These are phyloP conservation scores for Pistacia vera DNA, from an alignment of 345 rosid species.

Conservation along the genomic window DNA sequence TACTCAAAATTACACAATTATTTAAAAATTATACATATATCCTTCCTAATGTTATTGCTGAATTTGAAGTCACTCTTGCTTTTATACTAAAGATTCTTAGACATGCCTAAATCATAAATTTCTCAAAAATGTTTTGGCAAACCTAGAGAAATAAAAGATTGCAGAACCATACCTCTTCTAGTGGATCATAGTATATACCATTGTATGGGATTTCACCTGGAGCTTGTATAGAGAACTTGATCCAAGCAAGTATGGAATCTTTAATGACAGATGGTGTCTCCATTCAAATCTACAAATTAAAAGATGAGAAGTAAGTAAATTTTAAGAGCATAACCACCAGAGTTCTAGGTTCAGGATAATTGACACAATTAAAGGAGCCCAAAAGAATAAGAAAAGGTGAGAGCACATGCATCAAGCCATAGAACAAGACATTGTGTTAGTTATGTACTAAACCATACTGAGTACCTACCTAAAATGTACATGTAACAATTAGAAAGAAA, in stretches of 20 bases:
- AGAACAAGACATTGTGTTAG: not conserved
- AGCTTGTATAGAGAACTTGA: constrained; percentile 90
- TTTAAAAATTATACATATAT: constrained; percentile 14
- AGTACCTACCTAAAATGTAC: not conserved
- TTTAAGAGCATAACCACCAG: not conserved
- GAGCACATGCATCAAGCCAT: not conserved
- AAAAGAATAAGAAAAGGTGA: not conserved
- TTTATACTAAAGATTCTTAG: not conserved
- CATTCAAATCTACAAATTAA: constrained; percentile 78
- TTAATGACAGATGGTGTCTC: constrained; percentile 92
- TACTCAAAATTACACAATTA: not conserved
- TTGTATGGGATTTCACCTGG: constrained; percentile 93
- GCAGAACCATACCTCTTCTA: constrained; percentile 65
- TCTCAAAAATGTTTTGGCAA: constrained; percentile 4
- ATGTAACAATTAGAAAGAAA: not conserved
- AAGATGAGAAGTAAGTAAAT: constrained; percentile 16
- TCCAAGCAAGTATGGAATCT: constrained; percentile 99
- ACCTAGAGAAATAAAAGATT: constrained; percentile 7
- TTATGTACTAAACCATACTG: not conserved
- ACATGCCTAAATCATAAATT: constrained; percentile 10
- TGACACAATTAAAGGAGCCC: constrained; percentile 3
- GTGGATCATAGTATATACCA: constrained; percentile 97
- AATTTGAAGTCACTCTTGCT: not conserved
- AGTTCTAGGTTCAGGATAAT: constrained; percentile 7
- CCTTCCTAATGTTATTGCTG: not conserved